Evolutionary conservation across 2,329 filamentous ascomycete species (phyloP), one percentile per base, ranked within the genome.

Genomic region (Botryotinia calthae): DNA sequence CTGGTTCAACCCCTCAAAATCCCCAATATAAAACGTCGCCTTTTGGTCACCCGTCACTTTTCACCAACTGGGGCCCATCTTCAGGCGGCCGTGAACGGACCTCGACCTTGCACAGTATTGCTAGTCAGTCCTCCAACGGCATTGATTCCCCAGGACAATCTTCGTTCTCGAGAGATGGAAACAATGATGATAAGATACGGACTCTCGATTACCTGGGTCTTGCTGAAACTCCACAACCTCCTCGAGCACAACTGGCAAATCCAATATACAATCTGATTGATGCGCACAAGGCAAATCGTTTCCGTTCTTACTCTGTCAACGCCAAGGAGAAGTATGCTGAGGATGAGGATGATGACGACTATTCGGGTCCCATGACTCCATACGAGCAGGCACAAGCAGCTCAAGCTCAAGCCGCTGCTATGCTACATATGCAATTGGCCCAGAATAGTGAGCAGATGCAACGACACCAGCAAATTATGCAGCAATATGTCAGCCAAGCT

Each of bases 301-400:
- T 98, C 86, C 90, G 96, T 64, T 99, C 96, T 2, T 98, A 98
- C 82, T 99, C 96, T 0, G 96, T 99, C 76, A 99, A 99, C 82
- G 97, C 97, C 72, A 98, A 97, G 83, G 95, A 98, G 81, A 97
- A 96, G 82, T 98, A 98, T 79, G 95, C 93, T 3, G 94, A 97
- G 78, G 91, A 93, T 67, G 91, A 94, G 64, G 95, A 97, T 70
- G 92, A 94, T 74, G 91, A 93, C 25, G 93, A 92, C 74, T 90
- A 87, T 14, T 74, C 74, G 67, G 80, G 77, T 42, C 86, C 86
- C 34, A 80, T 84, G 73, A 80, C 88, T 71, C 82, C 83, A 31
- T 83, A 88, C 62, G 87, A 90, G 74, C 86, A 89, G 59, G 59
- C 59, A 62, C 59, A 62, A 34, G 59, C 59, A 62, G 59, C 14